phyloP scores from a whole-genome alignment of 805 yeast species.

The Pichia scutulata region DNA sequence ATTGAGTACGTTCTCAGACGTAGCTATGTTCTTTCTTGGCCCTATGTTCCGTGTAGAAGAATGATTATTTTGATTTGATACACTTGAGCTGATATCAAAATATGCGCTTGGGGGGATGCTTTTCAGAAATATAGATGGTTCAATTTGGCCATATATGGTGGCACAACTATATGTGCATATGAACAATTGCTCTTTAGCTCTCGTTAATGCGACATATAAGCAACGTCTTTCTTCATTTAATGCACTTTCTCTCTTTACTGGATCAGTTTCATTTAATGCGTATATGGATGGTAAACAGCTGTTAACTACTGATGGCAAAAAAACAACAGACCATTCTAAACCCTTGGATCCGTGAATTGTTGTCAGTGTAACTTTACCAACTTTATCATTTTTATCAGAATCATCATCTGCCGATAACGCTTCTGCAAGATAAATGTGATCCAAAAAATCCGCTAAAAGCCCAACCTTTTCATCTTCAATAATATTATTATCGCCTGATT shows the following conservation, averaged over 20 bases:
- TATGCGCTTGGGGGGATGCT: not conserved
- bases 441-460: conserved; percentile 26
- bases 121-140: conserved; percentile 2
- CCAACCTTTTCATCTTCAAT: conserved; percentile 16
- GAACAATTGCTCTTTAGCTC: conserved; percentile 50
- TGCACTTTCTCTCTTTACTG: conserved; percentile 16
- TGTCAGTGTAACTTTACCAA: conserved; percentile 38
- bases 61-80: not conserved
- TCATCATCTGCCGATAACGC: conserved; percentile 5
- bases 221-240: conserved; percentile 76
- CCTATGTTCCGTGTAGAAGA: not conserved
- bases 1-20: not conserved
- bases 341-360: conserved; percentile 94
- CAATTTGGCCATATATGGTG: no score
- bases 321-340: conserved; percentile 90
- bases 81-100: not conserved
- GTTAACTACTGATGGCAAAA: conserved; percentile 65
- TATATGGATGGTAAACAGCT: conserved; percentile 56
- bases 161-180: conserved; percentile 15
- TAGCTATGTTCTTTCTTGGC: not conserved
- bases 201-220: conserved; percentile 80
- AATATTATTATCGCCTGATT: conserved; percentile 15
- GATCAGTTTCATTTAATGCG: conserved; percentile 29
- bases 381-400: not conserved
- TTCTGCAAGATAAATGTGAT: conserved; percentile 27